Evolutionary conservation across 805 yeast genomes (phyloP), one percentile per base, ranked within the genome.

Genomic region (Ogataea parapolymorpha): DNA sequence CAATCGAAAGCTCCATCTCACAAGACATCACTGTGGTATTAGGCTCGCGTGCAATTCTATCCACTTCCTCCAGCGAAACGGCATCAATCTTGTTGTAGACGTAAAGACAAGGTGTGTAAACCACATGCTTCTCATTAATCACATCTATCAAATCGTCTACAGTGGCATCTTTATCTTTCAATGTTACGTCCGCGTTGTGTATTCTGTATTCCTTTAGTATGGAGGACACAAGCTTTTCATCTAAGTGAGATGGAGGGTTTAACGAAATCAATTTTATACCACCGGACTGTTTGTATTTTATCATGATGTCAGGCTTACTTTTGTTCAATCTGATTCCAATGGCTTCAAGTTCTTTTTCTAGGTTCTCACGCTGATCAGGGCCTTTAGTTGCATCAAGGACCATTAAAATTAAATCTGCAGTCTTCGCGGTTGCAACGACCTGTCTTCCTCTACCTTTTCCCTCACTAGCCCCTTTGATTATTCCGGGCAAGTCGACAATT

Each of bases 361-460:
- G 70, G 42, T 90, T 85, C 54, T 75, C 80, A 50, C 97, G 72
- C 63, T 91, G 99, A 54, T 90, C 89, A 22, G 80, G 81, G 22
- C 95, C 86, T 61, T 93, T 93, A 2, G 99, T 91, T 2, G 98
- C 96, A 66, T 91, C 99, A 49, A 91, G 67, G 41, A 91, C 89
- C 95, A 91, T 93, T 57, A 91, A 67, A 46, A 91, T 82, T 58
- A 91, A 68, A 59, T 93, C 98, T 0, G 96, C 89, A 0, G 98
- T 91, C 62, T 93, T 83, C 0, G 97, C 95, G 0, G 96, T 93
- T 2, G 98, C 85, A 50, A 91, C 90, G 30, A 93, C 98, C 63
- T 93, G 98, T 55, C 96, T 76, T 42, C 98, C 98, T 63, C 99
- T 79, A 54, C 99, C 99, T 64, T 90, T 90, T 56, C 98, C 98